Evolutionary conservation across 169 alveolate species (phyloP).

Genomic region (Cryptosporidium andersoni): DNA sequence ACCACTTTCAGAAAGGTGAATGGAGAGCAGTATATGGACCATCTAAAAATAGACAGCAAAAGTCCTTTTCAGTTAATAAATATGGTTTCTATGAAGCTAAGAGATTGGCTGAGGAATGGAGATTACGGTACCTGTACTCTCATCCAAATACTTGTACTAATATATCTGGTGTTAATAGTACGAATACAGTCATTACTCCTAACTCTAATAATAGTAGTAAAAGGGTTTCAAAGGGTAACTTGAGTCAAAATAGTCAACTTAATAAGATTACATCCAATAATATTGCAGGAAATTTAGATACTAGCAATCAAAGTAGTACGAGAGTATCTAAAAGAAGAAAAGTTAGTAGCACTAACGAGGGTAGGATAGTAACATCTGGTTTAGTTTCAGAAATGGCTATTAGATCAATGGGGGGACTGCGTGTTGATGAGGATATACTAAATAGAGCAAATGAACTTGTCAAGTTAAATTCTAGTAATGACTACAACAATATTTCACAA

Average conservation of each 20-base stretch:
- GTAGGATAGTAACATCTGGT: background rate
- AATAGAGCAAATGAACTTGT: background rate
- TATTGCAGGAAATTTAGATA: constrained; percentile 10
- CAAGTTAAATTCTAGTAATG: no score
- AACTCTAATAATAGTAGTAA: no score
- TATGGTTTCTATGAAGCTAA: constrained; percentile 67
- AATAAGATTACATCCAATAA: no score
- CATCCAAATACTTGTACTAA: constrained; percentile 16
- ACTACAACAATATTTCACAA: no score
- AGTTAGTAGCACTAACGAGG: background rate
- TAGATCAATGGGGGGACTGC: background rate
- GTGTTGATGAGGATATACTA: background rate
- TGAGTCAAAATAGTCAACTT: background rate
- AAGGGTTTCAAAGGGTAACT: no score
- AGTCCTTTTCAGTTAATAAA: constrained; percentile 57
- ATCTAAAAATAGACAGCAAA: constrained; percentile 68
- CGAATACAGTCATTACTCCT: no score
- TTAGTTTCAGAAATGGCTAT: background rate
- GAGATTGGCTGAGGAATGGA: constrained; percentile 63
- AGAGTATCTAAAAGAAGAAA: background rate
- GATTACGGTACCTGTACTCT: constrained; percentile 53
- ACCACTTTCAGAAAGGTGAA: constrained; percentile 67
- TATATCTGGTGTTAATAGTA: no score
- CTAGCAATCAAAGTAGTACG: background rate
- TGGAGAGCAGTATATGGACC: constrained; percentile 72